phyloP scores from a whole-genome alignment of 768 basidiomycete genomes.

The Fomitopsis pulvina region DNA sequence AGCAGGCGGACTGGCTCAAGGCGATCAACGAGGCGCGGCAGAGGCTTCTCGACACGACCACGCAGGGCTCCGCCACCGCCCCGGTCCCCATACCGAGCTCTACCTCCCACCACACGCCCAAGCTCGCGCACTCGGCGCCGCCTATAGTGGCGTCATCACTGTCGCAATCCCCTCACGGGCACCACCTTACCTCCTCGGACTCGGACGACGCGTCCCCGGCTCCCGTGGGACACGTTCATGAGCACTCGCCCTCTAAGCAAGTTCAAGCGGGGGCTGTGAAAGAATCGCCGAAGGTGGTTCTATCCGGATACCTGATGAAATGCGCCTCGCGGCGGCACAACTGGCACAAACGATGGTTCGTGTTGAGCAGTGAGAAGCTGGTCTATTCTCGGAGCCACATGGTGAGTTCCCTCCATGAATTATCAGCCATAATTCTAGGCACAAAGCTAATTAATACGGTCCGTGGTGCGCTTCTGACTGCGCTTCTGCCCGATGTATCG shows the following conservation, averaged over 20 bases:
- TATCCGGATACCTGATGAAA: slow-evolving; percentile 94
- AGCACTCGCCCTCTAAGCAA: slow-evolving; percentile 40
- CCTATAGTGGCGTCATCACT: slow-evolving; percentile 43
- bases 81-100: slow-evolving; percentile 47
- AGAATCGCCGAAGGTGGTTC: slow-evolving; percentile 72
- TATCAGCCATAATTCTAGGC: neutral
- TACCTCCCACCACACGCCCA: slow-evolving; percentile 17
- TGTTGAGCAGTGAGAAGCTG: slow-evolving; percentile 81
- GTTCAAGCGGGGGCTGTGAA: slow-evolving; percentile 25
- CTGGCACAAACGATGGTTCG: slow-evolving; percentile 98
- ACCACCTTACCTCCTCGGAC: slow-evolving; percentile 67
- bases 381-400: slow-evolving; percentile 92
- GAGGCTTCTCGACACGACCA: slow-evolving; percentile 54
- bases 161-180: slow-evolving; percentile 32
- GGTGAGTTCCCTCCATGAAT: slow-evolving; percentile 46
- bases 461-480: slow-evolving; percentile 3
- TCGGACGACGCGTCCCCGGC: slow-evolving; percentile 63
- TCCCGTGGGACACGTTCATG: slow-evolving; percentile 20
- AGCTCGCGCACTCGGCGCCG: slow-evolving; percentile 23
- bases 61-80: slow-evolving; percentile 46
- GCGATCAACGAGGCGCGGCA: slow-evolving; percentile 76
- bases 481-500: slow-evolving; percentile 2
- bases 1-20: slow-evolving; percentile 77
- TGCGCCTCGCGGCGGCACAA: slow-evolving; percentile 88
- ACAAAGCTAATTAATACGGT: slow-evolving; percentile 1